Conservation (phyloP, 75 land plant species). For the Pinus albicaulis region DNA sequence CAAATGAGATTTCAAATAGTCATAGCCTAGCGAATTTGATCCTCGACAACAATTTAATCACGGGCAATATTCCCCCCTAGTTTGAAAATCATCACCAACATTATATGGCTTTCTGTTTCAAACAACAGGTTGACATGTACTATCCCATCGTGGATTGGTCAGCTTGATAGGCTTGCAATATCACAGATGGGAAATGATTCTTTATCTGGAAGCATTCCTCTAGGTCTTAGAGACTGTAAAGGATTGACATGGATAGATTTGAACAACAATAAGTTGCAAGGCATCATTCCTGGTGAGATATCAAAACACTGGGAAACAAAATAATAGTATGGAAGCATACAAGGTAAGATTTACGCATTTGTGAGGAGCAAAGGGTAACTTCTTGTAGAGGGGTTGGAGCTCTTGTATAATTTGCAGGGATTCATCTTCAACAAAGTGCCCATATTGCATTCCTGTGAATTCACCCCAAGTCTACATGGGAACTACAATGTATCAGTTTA, state of each 20-base stretch:
- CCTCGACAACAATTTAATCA: constrained; percentile 55
- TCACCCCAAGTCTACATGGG: constrained; percentile 70
- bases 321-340: constrained; percentile 38
- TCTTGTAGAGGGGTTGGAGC: constrained; percentile 65
- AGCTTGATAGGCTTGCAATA: constrained; percentile 46
- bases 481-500: constrained; percentile 28
- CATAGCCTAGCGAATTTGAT: constrained; percentile 49
- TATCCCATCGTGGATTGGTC: constrained; percentile 64
- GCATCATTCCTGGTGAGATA: constrained; percentile 56
- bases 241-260: constrained; percentile 79
- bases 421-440: constrained; percentile 46
- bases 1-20: constrained; percentile 35
- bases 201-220: constrained; percentile 73
- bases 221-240: constrained; percentile 66
- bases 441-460: constrained; percentile 45
- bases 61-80: constrained; percentile 55
- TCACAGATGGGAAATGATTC: constrained; percentile 80
- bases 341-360: constrained; percentile 43
- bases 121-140: constrained; percentile 58
- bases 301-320: constrained; percentile 65
- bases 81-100: constrained; percentile 43
- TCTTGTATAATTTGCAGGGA: constrained; percentile 64
- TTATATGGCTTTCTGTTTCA: constrained; percentile 68
- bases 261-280: constrained; percentile 63
- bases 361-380: constrained; percentile 50